Evolutionary conservation across 2,329 filamentous ascomycete genomes (phyloP), one percentile per base, ranked within the genome.

Genomic region (Chaetothyriales sp.): DNA sequence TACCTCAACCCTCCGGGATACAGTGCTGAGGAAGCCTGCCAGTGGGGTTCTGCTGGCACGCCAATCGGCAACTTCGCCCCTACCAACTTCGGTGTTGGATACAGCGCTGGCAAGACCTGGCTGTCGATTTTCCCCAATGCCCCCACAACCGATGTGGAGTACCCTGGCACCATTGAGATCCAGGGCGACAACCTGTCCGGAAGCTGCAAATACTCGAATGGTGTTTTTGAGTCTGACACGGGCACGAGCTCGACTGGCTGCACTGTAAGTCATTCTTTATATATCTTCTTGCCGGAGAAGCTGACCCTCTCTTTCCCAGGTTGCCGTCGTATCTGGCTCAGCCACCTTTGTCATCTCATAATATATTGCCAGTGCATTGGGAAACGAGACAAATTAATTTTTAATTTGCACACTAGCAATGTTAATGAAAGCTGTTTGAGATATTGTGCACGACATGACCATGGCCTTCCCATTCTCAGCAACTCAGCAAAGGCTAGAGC

Each of bases 1-100:
- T 98, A 98, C 66, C 78, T 96, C 70, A 96, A 96, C 78, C 84
- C 84, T 61, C 76, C 79, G 60, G 88, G 87, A 54, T 73, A 84
- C 49, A 61, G 69, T 18, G 70, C 80, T 52, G 66, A 79, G 57
- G 69, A 89, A 10, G 85, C 79, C 48, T 98, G 92, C 71, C 69
- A 77, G 52, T 96, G 92, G 92, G 73, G 77, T 48, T 74, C 74
- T 18, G 72, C 79, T 53, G 81, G 66, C 50, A 63, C 71, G 52
- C 69, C 73, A 56, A 66, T 74, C 51, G 81, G 92, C 58, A 95
- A 98, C 78, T 95, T 78, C 76, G 83, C 92, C 46, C 89, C 92
- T 26, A 71, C 87, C 61, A 90, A 89, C 71, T 72, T 95, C 49
- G 90, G 90, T 66, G 81, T 88, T 54, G 87, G 89, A 55, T 55